Percentiles rank a stretch among this genome's conserved stretches.
phyloP scores from a whole-genome alignment of 495 filamentous ascomycete species.

The Eremomyces bilateralis region DNA sequence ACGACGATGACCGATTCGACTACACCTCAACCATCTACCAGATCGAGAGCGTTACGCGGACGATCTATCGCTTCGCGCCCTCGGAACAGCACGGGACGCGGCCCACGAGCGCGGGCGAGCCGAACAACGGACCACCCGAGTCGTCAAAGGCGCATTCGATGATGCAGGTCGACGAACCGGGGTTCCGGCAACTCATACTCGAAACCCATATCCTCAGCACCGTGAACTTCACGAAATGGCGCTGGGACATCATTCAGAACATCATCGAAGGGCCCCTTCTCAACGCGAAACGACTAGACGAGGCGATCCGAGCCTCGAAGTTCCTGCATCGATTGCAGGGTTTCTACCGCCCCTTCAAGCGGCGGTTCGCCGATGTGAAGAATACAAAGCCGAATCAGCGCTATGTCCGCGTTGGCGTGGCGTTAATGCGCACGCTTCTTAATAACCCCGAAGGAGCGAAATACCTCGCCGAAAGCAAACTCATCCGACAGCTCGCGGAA shows the following conservation, averaged over 20 bases:
- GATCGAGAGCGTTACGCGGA: constrained; percentile 90
- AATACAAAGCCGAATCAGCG: constrained; percentile 86
- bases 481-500: constrained; percentile 80
- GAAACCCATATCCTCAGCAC: constrained; percentile 73
- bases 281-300: constrained; percentile 80
- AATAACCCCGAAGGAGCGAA: constrained; percentile 62
- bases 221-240: constrained; percentile 82
- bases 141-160: constrained; percentile 49
- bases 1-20: constrained; percentile 46
- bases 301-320: constrained; percentile 84
- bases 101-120: constrained; percentile 9
- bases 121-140: constrained; percentile 21
- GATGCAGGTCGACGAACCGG: constrained; percentile 63
- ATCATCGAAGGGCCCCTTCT: constrained; percentile 84
- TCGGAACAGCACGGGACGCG: constrained; percentile 24
- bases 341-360: constrained; percentile 94
- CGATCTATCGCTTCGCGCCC: constrained; percentile 58
- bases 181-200: constrained; percentile 64
- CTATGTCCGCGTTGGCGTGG: constrained; percentile 75
- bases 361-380: constrained; percentile 65
- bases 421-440: constrained; percentile 64
- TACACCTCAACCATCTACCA: constrained; percentile 83
- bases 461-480: constrained; percentile 79
- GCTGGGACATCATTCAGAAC: constrained; percentile 77
- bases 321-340: constrained; percentile 86